phyloP scores from a whole-genome alignment of 768 basidiomycete species.

The Serendipita sp. region DNA sequence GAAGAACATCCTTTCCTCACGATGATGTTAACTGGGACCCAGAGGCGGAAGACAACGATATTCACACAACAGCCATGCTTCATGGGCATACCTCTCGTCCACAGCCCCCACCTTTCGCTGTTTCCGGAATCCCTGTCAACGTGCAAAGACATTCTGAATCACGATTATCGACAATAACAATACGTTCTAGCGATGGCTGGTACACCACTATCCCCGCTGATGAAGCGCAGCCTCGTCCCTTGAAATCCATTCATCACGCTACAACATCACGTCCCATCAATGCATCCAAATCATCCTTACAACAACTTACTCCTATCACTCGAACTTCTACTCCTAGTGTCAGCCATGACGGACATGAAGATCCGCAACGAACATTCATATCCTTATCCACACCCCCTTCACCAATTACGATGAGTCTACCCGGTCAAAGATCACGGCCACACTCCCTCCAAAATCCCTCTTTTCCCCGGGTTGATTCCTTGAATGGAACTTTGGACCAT shows the following conservation, averaged over 20 bases:
- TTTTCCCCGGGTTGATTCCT: background rate
- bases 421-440: background rate
- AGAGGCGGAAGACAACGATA: no score
- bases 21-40: background rate
- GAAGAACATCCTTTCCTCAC: background rate
- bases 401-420: background rate
- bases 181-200: slow-evolving; percentile 4
- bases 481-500: background rate
- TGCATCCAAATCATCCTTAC: no score
- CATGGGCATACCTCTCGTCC: background rate
- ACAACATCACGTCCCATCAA: no score
- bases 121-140: no score
- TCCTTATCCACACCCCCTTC: background rate
- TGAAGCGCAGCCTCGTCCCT: no score
- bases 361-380: background rate
- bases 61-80: background rate
- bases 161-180: background rate
- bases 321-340: no score
- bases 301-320: no score
- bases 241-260: no score
- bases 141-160: no score
- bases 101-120: background rate
- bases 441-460: background rate
- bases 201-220: background rate
- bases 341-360: no score